phyloP scores from a whole-genome alignment of 257 asterid species.

The Solanum lignicaule region DNA sequence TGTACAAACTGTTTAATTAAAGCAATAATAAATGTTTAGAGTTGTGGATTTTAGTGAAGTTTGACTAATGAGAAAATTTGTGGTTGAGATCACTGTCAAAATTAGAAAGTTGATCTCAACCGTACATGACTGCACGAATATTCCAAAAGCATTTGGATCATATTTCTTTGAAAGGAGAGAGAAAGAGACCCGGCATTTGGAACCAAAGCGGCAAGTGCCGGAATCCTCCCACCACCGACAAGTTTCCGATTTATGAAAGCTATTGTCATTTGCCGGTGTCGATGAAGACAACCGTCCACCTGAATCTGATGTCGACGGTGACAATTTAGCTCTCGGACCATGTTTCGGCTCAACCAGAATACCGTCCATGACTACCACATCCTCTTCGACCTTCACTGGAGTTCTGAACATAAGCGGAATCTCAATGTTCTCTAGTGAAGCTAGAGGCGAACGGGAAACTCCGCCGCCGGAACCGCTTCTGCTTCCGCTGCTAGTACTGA shows the following conservation, averaged over 20 bases:
- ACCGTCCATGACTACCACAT: slow-evolving; percentile 75
- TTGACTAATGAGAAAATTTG: not conserved
- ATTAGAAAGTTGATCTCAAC: slow-evolving; percentile 6
- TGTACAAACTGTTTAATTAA: slow-evolving; percentile 42
- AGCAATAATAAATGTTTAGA: not conserved
- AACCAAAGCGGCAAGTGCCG: slow-evolving; percentile 41
- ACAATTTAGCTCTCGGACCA: slow-evolving; percentile 14
- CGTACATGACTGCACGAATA: not conserved
- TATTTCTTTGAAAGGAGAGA: not conserved
- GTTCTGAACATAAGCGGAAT: slow-evolving; percentile 15
- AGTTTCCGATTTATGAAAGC: slow-evolving; percentile 14
- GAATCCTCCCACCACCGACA: slow-evolving; percentile 38
- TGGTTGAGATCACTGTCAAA: not conserved
- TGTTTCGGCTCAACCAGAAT: slow-evolving; percentile 35
- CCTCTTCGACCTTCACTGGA: slow-evolving; percentile 65
- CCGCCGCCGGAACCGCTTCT: not conserved
- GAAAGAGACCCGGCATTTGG: slow-evolving; percentile 47
- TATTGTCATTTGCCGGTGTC: slow-evolving; percentile 19
- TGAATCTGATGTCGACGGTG: slow-evolving; percentile 22
- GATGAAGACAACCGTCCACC: slow-evolving; percentile 12
- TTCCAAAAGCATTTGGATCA: slow-evolving; percentile 1
- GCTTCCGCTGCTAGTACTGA: not conserved
- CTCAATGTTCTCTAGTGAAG: slow-evolving; percentile 16
- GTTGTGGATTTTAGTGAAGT: not conserved
- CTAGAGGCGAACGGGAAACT: slow-evolving; percentile 4